Percentiles rank a stretch among this genome's conserved stretches.
These are phyloP conservation scores for Aspergillus carlsbadensis DNA, from an alignment of 495 filamentous ascomycete species.

Conservation along the genomic window DNA sequence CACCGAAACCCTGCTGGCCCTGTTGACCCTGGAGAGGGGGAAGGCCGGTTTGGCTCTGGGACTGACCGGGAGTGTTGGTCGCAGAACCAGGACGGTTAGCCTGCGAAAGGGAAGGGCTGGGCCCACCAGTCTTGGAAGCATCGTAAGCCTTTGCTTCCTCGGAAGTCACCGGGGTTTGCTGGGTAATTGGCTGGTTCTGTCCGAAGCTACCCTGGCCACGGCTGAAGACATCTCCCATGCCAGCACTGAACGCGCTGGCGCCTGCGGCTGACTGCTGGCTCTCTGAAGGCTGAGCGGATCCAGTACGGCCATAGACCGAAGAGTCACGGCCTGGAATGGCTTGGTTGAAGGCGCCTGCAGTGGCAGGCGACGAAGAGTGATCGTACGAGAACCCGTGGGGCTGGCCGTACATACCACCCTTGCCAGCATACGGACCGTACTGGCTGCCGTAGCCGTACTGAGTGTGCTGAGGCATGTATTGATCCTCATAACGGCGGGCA, in stretches of 20 bases:
- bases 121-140: slow-evolving; percentile 71
- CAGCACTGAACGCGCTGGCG: slow-evolving; percentile 61
- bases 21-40: slow-evolving; percentile 75
- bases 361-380: slow-evolving; percentile 73
- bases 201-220: slow-evolving; percentile 67
- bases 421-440: slow-evolving; percentile 68
- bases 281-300: slow-evolving; percentile 69
- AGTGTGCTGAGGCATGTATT: slow-evolving; percentile 53
- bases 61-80: slow-evolving; percentile 68
- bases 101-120: slow-evolving; percentile 80
- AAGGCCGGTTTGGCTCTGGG: slow-evolving; percentile 56
- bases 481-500: slow-evolving; percentile 53
- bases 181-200: slow-evolving; percentile 64
- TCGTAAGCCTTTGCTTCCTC: slow-evolving; percentile 80
- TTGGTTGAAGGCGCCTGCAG: slow-evolving; percentile 68
- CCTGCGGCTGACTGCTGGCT: slow-evolving; percentile 60
- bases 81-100: slow-evolving; percentile 82
- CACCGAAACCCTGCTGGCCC: slow-evolving; percentile 65
- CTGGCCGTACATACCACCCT: slow-evolving; percentile 78
- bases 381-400: slow-evolving; percentile 81
- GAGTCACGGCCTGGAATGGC: slow-evolving; percentile 64
- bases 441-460: slow-evolving; percentile 71
- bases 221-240: slow-evolving; percentile 76
- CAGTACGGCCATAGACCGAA: slow-evolving; percentile 75
- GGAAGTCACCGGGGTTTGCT: slow-evolving; percentile 57